Conservation (phyloP, 352 stramenopile genomes). For the Phytopythium aichiense region DNA sequence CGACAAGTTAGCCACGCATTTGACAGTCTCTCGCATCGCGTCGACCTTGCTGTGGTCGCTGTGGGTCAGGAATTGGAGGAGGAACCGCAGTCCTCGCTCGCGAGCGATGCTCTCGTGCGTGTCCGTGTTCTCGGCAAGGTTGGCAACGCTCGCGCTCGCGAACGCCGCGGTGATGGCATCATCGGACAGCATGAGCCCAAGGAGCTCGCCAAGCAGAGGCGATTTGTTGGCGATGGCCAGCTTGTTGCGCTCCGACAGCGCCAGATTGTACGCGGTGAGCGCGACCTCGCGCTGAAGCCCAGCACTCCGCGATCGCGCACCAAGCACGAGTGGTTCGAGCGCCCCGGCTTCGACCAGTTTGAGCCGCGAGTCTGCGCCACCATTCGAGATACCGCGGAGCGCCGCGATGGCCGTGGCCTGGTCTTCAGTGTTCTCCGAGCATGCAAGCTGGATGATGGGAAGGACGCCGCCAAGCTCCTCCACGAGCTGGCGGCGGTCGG, state of each 20-base stretch:
- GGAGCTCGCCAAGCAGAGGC: constrained; percentile 70
- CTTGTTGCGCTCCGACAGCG: constrained; percentile 95
- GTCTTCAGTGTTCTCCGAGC: constrained; percentile 85
- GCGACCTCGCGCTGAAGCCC: constrained; percentile 86
- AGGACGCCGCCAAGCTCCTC: constrained; percentile 90
- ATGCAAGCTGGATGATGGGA: constrained; percentile 95
- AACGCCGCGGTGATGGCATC: constrained; percentile 73
- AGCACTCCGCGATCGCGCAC: constrained; percentile 59
- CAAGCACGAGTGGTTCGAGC: constrained; percentile 86
- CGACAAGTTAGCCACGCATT: constrained; percentile 71
- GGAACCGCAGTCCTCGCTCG: constrained; percentile 72
- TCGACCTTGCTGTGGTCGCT: constrained; percentile 9
- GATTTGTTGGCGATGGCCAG: constrained; percentile 82
- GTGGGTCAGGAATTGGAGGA: constrained; percentile 58
- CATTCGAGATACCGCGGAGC: constrained; percentile 86
- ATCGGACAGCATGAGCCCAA: constrained; percentile 79
- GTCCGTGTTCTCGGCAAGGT: constrained; percentile 90
- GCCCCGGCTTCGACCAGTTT: constrained; percentile 89
- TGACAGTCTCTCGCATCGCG: constrained; percentile 62
- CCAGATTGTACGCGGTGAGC: constrained; percentile 90
- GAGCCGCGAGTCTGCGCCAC: constrained; percentile 68
- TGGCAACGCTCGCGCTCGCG: constrained; percentile 85
- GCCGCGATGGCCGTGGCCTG: constrained; percentile 90
- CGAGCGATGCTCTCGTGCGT: constrained; percentile 83
- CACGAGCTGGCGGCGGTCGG: constrained; percentile 83